Base-by-base conservation (phyloP, 495 filamentous ascomycete genomes). In the Hyaloscypha finlandica region DNA sequence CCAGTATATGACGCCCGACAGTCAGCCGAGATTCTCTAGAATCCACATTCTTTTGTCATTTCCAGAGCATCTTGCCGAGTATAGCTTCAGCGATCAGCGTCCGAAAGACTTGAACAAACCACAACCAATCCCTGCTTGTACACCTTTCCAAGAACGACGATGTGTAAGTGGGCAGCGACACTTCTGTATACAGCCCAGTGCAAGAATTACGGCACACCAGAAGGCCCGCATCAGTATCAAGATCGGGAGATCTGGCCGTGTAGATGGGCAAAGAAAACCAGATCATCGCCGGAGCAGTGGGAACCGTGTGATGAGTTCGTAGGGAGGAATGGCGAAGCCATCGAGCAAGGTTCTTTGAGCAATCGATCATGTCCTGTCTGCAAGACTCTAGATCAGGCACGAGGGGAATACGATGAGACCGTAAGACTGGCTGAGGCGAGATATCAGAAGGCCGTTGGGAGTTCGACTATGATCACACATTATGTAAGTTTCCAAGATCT, bases 151-250 rank as follows among this genome's bases (percentile, higher is more conserved):
- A 8, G 6, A 6, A 6, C 53, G 9, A 22, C 53, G 3, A 56
- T 56, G 53, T 56, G 53, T 56, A 56, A 56, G 30, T 56, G 53
- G 53, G 20, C 53, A 12, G 53, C 53, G 25, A 56, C 53, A 29
- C 8, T 29, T 1, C 30, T 25, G 6, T 29, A 32, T n/a, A 29
- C 53, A 11, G 20, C 53, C 53, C 53, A 56, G 30, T 56, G 53
- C 53, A 25, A 30, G 53, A 29, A 56, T 56, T 56, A 29, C 16
- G 8, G 22, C 22, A 56, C 30, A 11, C 30, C 22, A 16, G 30
- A 25, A 32, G 42, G 42, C 16, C 53, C 53, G 20, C 53, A 56
- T 56, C 20, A 29, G 8, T 56, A 56, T 30, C 53, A 56, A 4
- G 53, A 56, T n/a, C 53, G 53, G 20, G 30, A 25, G 53, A 56